These are phyloP conservation scores for Dothidotthia symphoricarpi DNA, from an alignment of 2,329 filamentous ascomycete species.

Conservation along the genomic window DNA sequence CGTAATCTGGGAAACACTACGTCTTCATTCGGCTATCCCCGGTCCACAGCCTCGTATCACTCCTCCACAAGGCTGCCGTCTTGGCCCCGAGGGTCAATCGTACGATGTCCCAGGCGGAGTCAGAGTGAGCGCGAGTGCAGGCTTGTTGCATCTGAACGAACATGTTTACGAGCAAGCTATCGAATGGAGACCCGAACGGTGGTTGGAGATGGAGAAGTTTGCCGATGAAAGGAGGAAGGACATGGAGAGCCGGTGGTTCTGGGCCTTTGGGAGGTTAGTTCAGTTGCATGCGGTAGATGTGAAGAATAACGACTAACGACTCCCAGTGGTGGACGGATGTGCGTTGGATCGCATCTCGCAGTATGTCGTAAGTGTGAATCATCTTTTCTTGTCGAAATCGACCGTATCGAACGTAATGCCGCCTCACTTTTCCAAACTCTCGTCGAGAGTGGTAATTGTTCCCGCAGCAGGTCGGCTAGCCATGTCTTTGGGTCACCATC, in stretches of 20 bases:
- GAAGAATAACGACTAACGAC: constrained; percentile 12
- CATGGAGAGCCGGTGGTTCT: constrained; percentile 51
- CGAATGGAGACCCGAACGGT: constrained; percentile 45
- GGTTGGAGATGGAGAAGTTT: constrained; percentile 41
- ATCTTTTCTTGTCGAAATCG: not conserved
- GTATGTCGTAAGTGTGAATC: constrained; percentile 43
- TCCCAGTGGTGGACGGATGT: constrained; percentile 50
- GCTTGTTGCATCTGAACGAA: constrained; percentile 48
- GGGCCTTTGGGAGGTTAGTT: constrained; percentile 49
- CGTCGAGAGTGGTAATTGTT: too few relatives aligned
- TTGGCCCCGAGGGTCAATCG: constrained; percentile 39
- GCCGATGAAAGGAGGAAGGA: constrained; percentile 37
- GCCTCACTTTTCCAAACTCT: too few relatives aligned
- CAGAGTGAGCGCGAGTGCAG: constrained; percentile 50
- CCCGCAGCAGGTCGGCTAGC: too few relatives aligned
- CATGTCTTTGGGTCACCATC: too few relatives aligned
- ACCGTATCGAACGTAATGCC: too few relatives aligned
- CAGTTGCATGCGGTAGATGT: not conserved
- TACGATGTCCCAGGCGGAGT: constrained; percentile 45
- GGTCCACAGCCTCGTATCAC: constrained; percentile 61
- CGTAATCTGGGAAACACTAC: constrained; percentile 60
- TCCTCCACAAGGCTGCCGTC: constrained; percentile 40
- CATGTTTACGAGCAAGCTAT: constrained; percentile 46
- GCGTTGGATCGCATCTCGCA: constrained; percentile 51
- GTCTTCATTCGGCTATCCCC: constrained; percentile 61